These are phyloP conservation scores for Epichloe gansuensis DNA, from an alignment of 2,329 filamentous ascomycete species.

Conservation along the genomic window DNA sequence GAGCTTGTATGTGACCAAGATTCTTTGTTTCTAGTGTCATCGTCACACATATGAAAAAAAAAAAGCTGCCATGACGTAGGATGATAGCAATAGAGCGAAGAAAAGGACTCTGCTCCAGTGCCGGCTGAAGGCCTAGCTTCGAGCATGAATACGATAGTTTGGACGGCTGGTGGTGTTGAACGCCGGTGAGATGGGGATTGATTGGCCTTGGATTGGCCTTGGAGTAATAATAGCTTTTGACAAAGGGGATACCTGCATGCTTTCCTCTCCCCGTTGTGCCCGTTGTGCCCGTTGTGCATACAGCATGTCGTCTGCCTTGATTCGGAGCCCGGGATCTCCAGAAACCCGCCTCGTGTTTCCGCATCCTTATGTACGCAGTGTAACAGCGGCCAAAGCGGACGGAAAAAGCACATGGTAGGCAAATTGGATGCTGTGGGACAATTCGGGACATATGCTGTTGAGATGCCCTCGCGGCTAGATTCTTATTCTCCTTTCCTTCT, in stretches of 20 bases:
- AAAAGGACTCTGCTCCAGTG: no score
- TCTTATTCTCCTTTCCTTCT: neutral
- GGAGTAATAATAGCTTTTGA: neutral
- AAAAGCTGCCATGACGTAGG: neutral
- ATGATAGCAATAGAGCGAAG: no score
- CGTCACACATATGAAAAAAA: no score
- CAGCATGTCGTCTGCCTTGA: neutral
- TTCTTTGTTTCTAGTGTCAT: neutral
- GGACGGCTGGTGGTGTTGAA: neutral
- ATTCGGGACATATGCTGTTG: neutral
- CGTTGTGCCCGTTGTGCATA: neutral
- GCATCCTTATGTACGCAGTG: neutral
- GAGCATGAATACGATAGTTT: no score
- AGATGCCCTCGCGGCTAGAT: neutral
- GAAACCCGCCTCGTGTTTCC: neutral
- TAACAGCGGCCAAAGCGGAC: constrained; percentile 3
- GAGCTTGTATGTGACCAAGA: neutral
- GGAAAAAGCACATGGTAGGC: neutral
- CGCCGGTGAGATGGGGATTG: neutral
- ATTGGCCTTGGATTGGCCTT: neutral
- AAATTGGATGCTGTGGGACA: constrained; percentile 1
- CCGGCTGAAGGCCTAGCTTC: no score
- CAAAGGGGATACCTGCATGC: neutral
- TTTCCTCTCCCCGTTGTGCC: neutral
- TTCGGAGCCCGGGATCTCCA: neutral